These are phyloP conservation scores for Phalaenopsis aphrodite DNA, from an alignment of 106 monocot species.

Conservation along the genomic window DNA sequence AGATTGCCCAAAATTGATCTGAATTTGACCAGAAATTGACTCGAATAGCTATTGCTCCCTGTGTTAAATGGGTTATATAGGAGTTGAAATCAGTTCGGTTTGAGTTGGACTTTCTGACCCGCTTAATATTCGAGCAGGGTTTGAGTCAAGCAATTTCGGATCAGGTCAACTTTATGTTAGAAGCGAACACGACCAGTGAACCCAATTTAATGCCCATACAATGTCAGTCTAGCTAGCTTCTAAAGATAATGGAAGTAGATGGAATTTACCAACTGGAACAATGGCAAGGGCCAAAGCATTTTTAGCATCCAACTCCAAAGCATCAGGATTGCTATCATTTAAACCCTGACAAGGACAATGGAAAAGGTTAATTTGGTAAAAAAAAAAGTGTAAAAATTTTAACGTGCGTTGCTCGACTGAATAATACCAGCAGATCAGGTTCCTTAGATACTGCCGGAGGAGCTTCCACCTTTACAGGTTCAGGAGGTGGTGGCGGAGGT, in stretches of 20 bases:
- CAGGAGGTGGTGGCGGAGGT: slow-evolving; percentile 12
- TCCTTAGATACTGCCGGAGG: slow-evolving; percentile 1
- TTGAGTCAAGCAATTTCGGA: no score
- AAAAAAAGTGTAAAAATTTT: neutral
- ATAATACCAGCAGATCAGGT: slow-evolving; percentile 46
- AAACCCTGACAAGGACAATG: neutral
- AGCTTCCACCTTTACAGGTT: slow-evolving; percentile 4
- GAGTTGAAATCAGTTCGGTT: no score
- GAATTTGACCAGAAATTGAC: no score
- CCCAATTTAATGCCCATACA: no score
- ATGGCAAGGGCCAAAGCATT: slow-evolving; percentile 93
- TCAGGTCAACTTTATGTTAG: no score
- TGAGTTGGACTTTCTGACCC: no score
- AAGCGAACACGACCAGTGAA: no score
- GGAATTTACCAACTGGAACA: slow-evolving; percentile 69
- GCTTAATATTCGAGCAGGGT: no score
- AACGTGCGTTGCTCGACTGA: neutral
- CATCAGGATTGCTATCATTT: neutral
- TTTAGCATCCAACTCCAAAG: slow-evolving; percentile 53
- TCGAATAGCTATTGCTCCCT: no score
- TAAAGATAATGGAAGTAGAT: neutral
- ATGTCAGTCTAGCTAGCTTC: neutral
- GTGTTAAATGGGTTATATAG: no score
- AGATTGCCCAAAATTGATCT: no score
- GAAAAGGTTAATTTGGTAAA: neutral